A percentile compares a stretch with the other conserved stretches of the same genome.
Evolutionary conservation across 495 filamentous ascomycete genomes (phyloP).

Genomic region (Trichoderma asperelloides): DNA sequence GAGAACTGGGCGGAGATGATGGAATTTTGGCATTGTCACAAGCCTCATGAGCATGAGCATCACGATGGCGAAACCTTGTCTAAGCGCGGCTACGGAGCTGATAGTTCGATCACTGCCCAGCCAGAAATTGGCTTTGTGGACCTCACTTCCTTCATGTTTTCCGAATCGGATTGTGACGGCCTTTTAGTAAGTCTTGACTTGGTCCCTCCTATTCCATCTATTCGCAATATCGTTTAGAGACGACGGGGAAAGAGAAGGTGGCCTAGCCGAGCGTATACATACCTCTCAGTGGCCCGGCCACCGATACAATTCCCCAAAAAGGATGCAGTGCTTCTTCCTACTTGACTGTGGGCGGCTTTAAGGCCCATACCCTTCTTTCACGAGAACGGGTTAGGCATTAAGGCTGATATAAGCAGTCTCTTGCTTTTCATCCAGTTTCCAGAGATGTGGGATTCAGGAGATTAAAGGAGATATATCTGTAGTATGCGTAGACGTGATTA

Average conservation of each 20-base stretch:
- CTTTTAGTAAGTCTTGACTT: slow-evolving; percentile 49
- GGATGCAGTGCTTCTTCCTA: slow-evolving; percentile 24
- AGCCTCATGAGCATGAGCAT: slow-evolving; percentile 49
- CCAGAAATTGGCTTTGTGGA: slow-evolving; percentile 68
- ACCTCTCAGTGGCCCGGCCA: slow-evolving; percentile 47
- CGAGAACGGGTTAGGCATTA: slow-evolving; percentile 23
- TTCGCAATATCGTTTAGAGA: slow-evolving; percentile 7
- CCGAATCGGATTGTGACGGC: slow-evolving; percentile 51
- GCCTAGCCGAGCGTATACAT: slow-evolving; percentile 44
- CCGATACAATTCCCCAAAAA: slow-evolving; percentile 93
- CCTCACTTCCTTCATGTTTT: slow-evolving; percentile 62
- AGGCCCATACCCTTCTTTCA: slow-evolving; percentile 16
- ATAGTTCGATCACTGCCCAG: slow-evolving; percentile 55
- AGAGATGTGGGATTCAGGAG: slow-evolving; percentile 42
- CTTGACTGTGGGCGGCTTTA: slow-evolving; percentile 8
- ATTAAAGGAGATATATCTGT: slow-evolving; percentile 54
- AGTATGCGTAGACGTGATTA: slow-evolving; percentile 1
- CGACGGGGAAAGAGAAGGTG: slow-evolving; percentile 82
- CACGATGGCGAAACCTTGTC: slow-evolving; percentile 35
- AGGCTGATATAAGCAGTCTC: slow-evolving; percentile 30
- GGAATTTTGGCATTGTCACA: slow-evolving; percentile 99
- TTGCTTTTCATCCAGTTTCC: slow-evolving; percentile 37
- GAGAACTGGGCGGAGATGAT: slow-evolving; percentile 99
- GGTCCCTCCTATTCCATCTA: slow-evolving; percentile 12
- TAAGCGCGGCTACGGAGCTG: slow-evolving; percentile 67